Percentiles rank a stretch among this genome's conserved stretches.
Conservation (phyloP, 2,329 filamentous ascomycete species). For the Pseudopithomyces maydicus region DNA sequence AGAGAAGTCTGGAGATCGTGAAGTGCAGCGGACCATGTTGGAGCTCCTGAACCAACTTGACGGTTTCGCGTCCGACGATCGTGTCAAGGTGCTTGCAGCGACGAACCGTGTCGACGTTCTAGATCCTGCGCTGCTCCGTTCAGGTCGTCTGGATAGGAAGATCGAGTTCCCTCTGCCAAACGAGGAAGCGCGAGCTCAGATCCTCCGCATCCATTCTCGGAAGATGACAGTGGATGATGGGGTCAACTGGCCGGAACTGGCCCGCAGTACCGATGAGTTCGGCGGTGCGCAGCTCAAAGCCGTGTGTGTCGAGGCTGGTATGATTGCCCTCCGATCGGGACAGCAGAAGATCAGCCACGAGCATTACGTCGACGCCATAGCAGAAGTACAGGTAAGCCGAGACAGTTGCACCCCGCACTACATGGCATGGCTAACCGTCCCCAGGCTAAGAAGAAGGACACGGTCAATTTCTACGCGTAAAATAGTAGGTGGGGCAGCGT, state of each 20-base stretch:
- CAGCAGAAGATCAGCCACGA: constrained; percentile 98
- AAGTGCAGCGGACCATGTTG: constrained; percentile 98
- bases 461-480: constrained; percentile 53
- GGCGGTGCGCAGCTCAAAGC: constrained; percentile 97
- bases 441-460: constrained; percentile 84
- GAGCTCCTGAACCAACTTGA: constrained; percentile 98
- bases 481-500: constrained; percentile 22
- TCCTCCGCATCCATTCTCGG: constrained; percentile 93
- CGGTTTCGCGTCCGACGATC: constrained; percentile 94
- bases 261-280: constrained; percentile 96
- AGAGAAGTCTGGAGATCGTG: constrained; percentile 95
- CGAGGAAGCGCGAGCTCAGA: constrained; percentile 95
- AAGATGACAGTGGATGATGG: constrained; percentile 96
- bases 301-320: constrained; percentile 97
- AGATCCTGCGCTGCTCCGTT: constrained; percentile 88
- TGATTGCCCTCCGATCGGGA: constrained; percentile 94
- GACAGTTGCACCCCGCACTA: not conserved
- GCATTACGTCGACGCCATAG: constrained; percentile 97
- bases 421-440: constrained; percentile 1
- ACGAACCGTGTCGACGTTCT: constrained; percentile 95
- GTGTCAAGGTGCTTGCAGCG: constrained; percentile 93
- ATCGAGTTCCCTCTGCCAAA: constrained; percentile 98
- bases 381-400: constrained; percentile 75
- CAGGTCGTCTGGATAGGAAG: constrained; percentile 91
- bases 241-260: constrained; percentile 95